These are phyloP conservation scores for Pezizomycotina sp. DNA, from an alignment of 2,329 filamentous ascomycete species.

Conservation along the genomic window DNA sequence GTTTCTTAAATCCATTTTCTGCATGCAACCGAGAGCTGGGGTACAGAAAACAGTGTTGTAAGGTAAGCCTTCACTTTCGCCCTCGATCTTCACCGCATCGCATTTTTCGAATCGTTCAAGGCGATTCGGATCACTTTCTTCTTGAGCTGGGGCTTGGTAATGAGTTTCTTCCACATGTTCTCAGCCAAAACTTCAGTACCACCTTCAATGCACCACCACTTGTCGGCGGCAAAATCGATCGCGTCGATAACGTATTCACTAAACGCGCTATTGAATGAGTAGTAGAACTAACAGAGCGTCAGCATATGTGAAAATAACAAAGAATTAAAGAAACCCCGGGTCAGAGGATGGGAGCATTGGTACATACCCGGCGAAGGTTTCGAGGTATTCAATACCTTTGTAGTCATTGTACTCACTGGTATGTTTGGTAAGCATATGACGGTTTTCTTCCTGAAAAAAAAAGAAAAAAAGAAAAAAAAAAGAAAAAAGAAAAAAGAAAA, in stretches of 20 bases:
- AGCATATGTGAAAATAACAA: too few species aligned
- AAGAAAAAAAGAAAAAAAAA: not conserved
- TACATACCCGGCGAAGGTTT: too few species aligned
- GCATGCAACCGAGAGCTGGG: slow-evolving; percentile 26
- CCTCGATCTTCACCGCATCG: slow-evolving; percentile 20
- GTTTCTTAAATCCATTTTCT: slow-evolving; percentile 26
- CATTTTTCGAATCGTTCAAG: slow-evolving; percentile 8
- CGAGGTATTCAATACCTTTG: too few species aligned
- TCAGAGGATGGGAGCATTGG: too few species aligned
- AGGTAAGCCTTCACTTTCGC: slow-evolving; percentile 17
- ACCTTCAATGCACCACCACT: slow-evolving; percentile 28
- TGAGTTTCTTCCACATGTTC: slow-evolving; percentile 25
- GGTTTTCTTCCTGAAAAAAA: not conserved
- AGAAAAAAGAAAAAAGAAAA: not conserved
- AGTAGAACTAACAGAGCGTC: too few species aligned
- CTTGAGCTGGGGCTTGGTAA: slow-evolving; percentile 14
- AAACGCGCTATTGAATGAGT: too few species aligned
- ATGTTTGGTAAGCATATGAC: too few species aligned
- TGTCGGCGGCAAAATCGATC: slow-evolving; percentile 25
- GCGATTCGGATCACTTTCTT: slow-evolving; percentile 22
- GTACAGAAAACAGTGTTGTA: slow-evolving; percentile 28
- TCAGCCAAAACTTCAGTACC: slow-evolving; percentile 26
- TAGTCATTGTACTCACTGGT: too few species aligned
- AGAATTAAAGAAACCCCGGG: too few species aligned
- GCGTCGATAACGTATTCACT: slow-evolving; percentile 29